Evolutionary conservation across 768 basidiomycete species (phyloP).

Genomic region (Gelatoporia subvermispora): DNA sequence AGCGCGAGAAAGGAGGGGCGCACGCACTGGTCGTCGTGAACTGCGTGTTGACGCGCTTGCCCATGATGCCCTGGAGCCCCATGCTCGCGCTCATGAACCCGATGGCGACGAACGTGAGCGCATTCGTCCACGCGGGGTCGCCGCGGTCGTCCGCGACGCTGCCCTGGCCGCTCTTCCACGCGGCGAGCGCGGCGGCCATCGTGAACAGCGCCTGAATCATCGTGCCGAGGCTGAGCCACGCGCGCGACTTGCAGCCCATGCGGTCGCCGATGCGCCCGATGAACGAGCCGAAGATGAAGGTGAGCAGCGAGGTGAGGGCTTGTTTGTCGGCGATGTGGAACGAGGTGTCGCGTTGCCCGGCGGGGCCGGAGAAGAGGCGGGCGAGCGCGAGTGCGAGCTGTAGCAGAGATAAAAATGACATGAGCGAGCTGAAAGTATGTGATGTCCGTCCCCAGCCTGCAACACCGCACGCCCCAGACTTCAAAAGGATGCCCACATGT

Average conservation of each 20-base stretch:
- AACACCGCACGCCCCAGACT: no score
- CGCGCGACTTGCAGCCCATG: constrained; percentile 65
- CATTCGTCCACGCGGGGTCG: constrained; percentile 66
- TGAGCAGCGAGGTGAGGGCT: constrained; percentile 71
- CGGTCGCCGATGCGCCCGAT: constrained; percentile 81
- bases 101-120: constrained; percentile 61
- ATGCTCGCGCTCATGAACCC: constrained; percentile 77
- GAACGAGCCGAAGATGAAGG: constrained; percentile 76
- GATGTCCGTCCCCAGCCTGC: no score
- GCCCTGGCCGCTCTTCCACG: constrained; percentile 64
- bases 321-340: constrained; percentile 85
- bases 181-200: constrained; percentile 62
- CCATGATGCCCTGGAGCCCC: constrained; percentile 84
- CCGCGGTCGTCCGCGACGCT: constrained; percentile 51
- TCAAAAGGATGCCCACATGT: no score
- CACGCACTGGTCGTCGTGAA: constrained; percentile 71
- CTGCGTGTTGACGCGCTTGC: constrained; percentile 74
- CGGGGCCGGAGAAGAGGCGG: constrained; percentile 59
- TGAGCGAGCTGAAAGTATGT: neutral
- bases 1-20: neutral
- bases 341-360: constrained; percentile 41
- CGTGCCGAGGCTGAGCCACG: constrained; percentile 71
- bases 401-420: no score
- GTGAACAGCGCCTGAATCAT: constrained; percentile 73
- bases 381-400: constrained; percentile 79